Base-by-base conservation (phyloP, 768 basidiomycete species). In the Rhizopogon vesiculosus region DNA sequence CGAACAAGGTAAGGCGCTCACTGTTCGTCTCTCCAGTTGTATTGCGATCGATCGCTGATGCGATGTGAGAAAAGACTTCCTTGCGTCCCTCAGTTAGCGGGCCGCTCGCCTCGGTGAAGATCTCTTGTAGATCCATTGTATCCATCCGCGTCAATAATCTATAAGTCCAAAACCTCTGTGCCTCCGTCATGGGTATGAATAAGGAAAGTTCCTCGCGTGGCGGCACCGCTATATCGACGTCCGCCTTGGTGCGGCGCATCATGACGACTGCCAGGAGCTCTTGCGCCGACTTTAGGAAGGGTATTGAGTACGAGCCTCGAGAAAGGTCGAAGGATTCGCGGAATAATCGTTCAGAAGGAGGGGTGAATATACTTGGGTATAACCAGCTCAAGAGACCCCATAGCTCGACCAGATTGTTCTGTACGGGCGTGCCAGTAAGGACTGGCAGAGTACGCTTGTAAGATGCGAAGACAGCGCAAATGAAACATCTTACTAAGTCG, bases 381-480 rank as follows among this genome's bases (percentile, higher is more conserved):
- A 86, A 71, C 78, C 78, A 84, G 59, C 77, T 78, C 16, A 85
- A 66, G 12, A 84, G 67, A 22, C 74, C 64, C 84, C 81, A 83
- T 15, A 85, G 71, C 62, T 86, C 84, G 18, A 75, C 65, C 10
- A 86, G 65, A 58, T 86, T 81, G 59, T 86, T 86, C 62, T 89
- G 87, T 0, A 90, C 76, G 0, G 88, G 88, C 0, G 88, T 90
- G 22, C 88, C 88, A 0, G 85, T 87, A 55, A 90, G 71, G 56
- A 90, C 83, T 83, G 57, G 16, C 38, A 19, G 5, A 15, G 33
- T 28, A 16, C 31, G 15, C 12, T 7, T 12, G 42, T 13, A 35
- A 55, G 22, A 19, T 62, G 18, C 50, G 41, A 3, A 52, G 16
- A 57, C 8, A 9, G 15, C 0, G 7, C 56, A 43, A 29, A 7